Evolutionary conservation across 2,329 filamentous ascomycete species (phyloP).

Genomic region (Coleophoma cylindrospora): DNA sequence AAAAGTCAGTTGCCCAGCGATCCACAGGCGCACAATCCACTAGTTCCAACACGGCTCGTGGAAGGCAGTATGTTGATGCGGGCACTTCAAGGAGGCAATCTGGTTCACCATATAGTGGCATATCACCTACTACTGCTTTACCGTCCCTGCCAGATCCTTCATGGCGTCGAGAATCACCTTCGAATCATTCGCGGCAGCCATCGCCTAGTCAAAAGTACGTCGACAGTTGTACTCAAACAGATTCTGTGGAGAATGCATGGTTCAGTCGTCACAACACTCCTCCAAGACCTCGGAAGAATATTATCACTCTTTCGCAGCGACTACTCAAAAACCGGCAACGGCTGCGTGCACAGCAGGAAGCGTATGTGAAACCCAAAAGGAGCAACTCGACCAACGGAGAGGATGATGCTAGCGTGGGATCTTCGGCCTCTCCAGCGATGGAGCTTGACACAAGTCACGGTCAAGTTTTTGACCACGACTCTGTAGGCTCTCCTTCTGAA

Average conservation of each 20-base stretch:
- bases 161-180: slow-evolving; percentile 8
- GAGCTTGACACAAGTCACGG: slow-evolving; percentile 5
- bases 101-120: slow-evolving; percentile 20
- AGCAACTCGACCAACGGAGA: slow-evolving; percentile 1
- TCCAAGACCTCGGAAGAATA: slow-evolving; percentile 14
- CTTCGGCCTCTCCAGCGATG: slow-evolving; percentile 15
- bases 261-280: slow-evolving; percentile 14
- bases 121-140: slow-evolving; percentile 19
- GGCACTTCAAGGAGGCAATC: slow-evolving; percentile 24
- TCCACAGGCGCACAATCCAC: slow-evolving; percentile 17
- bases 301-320: slow-evolving; percentile 22
- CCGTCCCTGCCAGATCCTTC: slow-evolving; percentile 12
- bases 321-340: slow-evolving; percentile 23
- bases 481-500: slow-evolving; percentile 17
- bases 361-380: slow-evolving; percentile 6
- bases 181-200: slow-evolving; percentile 15
- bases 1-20: slow-evolving; percentile 22
- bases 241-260: slow-evolving; percentile 25
- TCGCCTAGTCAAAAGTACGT: slow-evolving; percentile 20
- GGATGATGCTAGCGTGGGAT: slow-evolving; percentile 6
- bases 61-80: slow-evolving; percentile 23
- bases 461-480: neutral
- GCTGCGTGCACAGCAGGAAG: slow-evolving; percentile 13
- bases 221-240: slow-evolving; percentile 24
- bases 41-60: slow-evolving; percentile 12